Evolutionary conservation across 179 eudicot species (phyloP).

Genomic region (Actinidia arguta): DNA sequence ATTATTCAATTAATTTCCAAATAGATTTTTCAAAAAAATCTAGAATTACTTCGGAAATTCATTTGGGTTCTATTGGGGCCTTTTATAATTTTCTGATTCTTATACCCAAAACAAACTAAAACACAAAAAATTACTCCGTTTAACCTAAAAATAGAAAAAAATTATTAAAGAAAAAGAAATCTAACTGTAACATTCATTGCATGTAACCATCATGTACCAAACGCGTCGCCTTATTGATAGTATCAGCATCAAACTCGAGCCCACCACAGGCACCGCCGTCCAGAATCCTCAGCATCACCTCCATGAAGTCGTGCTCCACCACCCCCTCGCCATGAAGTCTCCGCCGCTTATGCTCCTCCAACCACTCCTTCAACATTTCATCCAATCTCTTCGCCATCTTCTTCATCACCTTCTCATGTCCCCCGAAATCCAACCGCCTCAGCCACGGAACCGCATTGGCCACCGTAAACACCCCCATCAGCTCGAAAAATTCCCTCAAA

Average conservation of each 20-base stretch:
- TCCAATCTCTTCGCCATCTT: constrained; percentile 22
- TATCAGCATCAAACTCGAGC: constrained; percentile 7
- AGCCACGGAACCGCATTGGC: constrained; percentile 36
- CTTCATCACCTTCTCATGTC: constrained; percentile 30
- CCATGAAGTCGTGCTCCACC: constrained; percentile 11
- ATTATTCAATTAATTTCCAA: too few relatives aligned
- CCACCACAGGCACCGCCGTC: not conserved
- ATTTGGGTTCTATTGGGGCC: too few relatives aligned
- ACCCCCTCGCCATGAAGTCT: not conserved
- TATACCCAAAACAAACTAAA: too few relatives aligned
- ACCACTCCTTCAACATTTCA: constrained; percentile 17
- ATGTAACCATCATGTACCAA: constrained; percentile 15
- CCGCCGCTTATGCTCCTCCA: constrained; percentile 32
- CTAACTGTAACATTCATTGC: too few relatives aligned
- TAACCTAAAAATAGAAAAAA: too few relatives aligned
- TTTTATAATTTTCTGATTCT: too few relatives aligned
- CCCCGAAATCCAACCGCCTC: constrained; percentile 37
- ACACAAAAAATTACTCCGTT: too few relatives aligned
- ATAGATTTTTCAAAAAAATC: too few relatives aligned
- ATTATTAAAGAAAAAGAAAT: too few relatives aligned
- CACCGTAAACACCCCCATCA: constrained; percentile 23
- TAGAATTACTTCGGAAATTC: too few relatives aligned
- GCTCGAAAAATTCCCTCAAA: too few relatives aligned
- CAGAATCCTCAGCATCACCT: constrained; percentile 1
- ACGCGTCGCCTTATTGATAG: constrained; percentile 19